A percentile compares a stretch with the other conserved stretches of the same genome.
phyloP scores from a whole-genome alignment of 1,139 yeast species.

The Yamadazyma diddensiae region DNA sequence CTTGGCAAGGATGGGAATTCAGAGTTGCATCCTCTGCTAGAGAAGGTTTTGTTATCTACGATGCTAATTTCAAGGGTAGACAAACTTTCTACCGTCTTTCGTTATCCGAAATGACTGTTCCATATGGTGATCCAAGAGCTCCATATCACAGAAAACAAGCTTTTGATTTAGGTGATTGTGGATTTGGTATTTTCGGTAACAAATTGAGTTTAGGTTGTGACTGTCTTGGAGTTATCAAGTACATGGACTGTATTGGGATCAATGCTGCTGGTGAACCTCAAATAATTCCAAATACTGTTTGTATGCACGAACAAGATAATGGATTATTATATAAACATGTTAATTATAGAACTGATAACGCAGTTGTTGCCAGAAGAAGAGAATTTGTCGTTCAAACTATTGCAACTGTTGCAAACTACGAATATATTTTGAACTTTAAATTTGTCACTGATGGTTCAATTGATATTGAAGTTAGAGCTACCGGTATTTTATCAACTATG shows the following conservation, averaged over 20 bases:
- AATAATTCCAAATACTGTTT: conserved; percentile 68
- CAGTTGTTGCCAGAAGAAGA: conserved; percentile 82
- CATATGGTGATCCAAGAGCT: conserved; percentile 87
- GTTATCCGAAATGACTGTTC: conserved; percentile 87
- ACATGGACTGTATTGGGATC: conserved; percentile 65
- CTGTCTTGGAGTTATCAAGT: conserved; percentile 83
- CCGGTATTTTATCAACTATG: conserved; percentile 83
- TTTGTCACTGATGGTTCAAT: conserved; percentile 83
- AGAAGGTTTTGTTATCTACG: conserved; percentile 82
- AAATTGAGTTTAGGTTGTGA: conserved; percentile 79
- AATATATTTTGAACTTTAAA: conserved; percentile 74
- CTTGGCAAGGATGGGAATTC: conserved; percentile 92
- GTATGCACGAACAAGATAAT: conserved; percentile 86
- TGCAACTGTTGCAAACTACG: conserved; percentile 89
- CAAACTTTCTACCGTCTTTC: conserved; percentile 76
- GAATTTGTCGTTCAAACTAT: conserved; percentile 82
- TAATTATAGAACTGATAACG: conserved; percentile 72
- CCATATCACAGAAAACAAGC: conserved; percentile 93
- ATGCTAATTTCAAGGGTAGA: conserved; percentile 78
- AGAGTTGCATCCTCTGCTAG: conserved; percentile 72
- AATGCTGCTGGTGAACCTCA: conserved; percentile 64
- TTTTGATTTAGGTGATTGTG: conserved; percentile 88
- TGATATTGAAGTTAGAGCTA: conserved; percentile 82
- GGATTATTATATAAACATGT: conserved; percentile 80
- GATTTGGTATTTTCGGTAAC: conserved; percentile 81